Conservation (phyloP, 352 stramenopile genomes). For the Phytophthora fragariae region DNA sequence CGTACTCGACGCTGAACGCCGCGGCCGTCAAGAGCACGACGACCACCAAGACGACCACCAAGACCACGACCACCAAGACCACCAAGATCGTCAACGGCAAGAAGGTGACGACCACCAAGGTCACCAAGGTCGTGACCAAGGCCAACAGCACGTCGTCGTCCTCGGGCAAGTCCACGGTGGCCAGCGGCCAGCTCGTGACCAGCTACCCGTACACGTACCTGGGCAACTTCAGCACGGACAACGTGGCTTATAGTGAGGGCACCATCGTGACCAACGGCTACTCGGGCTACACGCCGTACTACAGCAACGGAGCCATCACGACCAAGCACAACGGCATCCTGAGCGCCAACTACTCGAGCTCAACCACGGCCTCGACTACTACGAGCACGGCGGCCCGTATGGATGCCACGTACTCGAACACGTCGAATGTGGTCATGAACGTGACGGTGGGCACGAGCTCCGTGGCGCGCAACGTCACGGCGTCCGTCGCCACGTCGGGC, state of each 20-base stretch:
- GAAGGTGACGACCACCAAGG: constrained; percentile 62
- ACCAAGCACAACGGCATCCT: constrained; percentile 67
- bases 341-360: constrained; percentile 49
- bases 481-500: constrained; percentile 57
- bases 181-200: constrained; percentile 40
- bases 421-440: constrained; percentile 47
- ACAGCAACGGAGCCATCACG: constrained; percentile 49
- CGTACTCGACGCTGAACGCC: constrained; percentile 48
- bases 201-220: constrained; percentile 56
- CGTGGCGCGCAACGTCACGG: constrained; percentile 49
- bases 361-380: constrained; percentile 29
- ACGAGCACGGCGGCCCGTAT: constrained; percentile 28
- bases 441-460: constrained; percentile 50
- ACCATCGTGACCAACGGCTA: constrained; percentile 56
- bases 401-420: constrained; percentile 48
- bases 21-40: constrained; percentile 50
- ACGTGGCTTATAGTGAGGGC: constrained; percentile 44
- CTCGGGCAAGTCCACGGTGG: constrained; percentile 40
- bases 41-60: constrained; percentile 53
- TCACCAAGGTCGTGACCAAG: constrained; percentile 46
- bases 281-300: constrained; percentile 54
- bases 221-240: constrained; percentile 52
- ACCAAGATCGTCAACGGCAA: constrained; percentile 61
- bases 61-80: constrained; percentile 52
- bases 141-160: constrained; percentile 46